Evolutionary conservation across 306 rosid species (phyloP).

Genomic region (Carpinus fangiana): DNA sequence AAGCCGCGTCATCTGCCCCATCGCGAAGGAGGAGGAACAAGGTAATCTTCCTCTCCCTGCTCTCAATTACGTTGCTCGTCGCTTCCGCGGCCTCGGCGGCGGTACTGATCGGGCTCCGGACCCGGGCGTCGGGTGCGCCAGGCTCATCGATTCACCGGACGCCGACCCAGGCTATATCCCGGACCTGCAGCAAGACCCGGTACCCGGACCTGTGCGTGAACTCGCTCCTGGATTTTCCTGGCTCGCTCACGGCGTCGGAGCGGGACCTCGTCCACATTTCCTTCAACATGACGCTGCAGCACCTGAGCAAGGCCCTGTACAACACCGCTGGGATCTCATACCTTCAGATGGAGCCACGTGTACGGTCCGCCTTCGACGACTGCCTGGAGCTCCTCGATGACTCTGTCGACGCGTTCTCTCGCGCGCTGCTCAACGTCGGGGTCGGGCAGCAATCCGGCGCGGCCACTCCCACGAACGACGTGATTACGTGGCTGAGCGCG

Average conservation of each 20-base stretch:
- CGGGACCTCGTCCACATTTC: constrained; percentile 84
- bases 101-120: constrained; percentile 18
- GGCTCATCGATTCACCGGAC: constrained; percentile 21
- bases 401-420: constrained; percentile 63
- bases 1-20: background rate
- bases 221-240: constrained; percentile 74
- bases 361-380: constrained; percentile 65
- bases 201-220: constrained; percentile 65
- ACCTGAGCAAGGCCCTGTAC: constrained; percentile 58
- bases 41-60: constrained; percentile 39
- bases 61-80: constrained; percentile 45
- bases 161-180: constrained; percentile 77
- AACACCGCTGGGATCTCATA: constrained; percentile 46
- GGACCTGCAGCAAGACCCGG: constrained; percentile 60
- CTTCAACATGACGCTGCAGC: constrained; percentile 78
- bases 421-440: constrained; percentile 45
- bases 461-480: constrained; percentile 37
- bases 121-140: background rate
- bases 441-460: background rate
- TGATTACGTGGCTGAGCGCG: constrained; percentile 86
- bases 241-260: constrained; percentile 58
- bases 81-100: constrained; percentile 66
- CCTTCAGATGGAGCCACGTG: constrained; percentile 41
- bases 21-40: constrained; percentile 24
- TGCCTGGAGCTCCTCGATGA: constrained; percentile 86